Evolutionary conservation across 495 filamentous ascomycete species (phyloP), one percentile per base, ranked within the genome.

Genomic region (Zalerion maritima): DNA sequence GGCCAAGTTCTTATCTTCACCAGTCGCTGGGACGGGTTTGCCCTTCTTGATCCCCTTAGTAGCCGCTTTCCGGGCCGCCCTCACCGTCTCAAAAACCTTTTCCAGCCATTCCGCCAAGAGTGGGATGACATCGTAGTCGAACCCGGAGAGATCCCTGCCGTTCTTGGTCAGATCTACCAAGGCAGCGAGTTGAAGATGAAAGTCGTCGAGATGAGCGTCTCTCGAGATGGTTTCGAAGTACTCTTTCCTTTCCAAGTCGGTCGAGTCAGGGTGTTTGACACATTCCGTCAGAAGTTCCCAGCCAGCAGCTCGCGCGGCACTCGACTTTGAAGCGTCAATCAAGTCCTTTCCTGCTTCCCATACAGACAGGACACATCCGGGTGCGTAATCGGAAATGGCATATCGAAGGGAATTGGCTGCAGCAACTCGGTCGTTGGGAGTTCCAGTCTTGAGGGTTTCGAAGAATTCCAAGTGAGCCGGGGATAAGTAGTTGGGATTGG

Each of bases 271-370:
- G 37, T 76, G 59, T 32, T 69, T 63, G 23, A 68, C 71, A 43
- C 74, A 82, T 40, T 73, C 67, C 23, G 57, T 63, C 11, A 83
- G 53, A 8, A 83, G 63, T 31, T 64, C 67, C 55, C 71, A 78
- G 7, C 65, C 76, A 6, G 64, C 60, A 29, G 54, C 43, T 9
- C 73, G 60, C 35, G 64, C 67, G 21, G 64, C 56, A 6, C 46
- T 43, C 2, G 69, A 50, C 26, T 75, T 69, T 3, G 55, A 40
- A n/a, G 61, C 43, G 10, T 71, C 58, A 14, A 78, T 62, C 20
- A 81, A 48, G 40, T 81, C 74, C 43, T 71, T 73, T 8, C 60
- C 75, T 14, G 69, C 63, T 25, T 62, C 55, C 71, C 75, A 82
- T 22, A 80, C 70, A 21, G 61, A 60, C 16, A 61, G 48, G 13